Evolutionary conservation across 192 early-diverging fungal genomes (phyloP), one percentile per base, ranked within the genome.

Genomic region (Haplosporangium gracile): DNA sequence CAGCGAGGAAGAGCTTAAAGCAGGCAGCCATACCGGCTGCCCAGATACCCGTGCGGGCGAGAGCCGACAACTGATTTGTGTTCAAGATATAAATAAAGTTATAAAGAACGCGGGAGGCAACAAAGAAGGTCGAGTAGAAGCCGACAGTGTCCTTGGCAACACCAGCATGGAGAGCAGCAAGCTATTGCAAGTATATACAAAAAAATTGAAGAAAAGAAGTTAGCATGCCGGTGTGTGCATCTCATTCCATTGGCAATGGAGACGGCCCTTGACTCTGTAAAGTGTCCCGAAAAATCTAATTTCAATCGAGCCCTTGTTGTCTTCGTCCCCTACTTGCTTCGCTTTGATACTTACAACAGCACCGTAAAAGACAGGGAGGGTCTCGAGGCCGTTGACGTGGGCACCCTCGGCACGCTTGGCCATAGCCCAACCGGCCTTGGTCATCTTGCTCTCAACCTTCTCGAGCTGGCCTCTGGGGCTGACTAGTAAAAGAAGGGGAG

Each of bases 361-460:
- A 22, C 68, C 70, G 16, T 74, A 85, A 72, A 83, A 89, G 38
- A 89, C 2, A 42, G 84, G 81, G 18, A 89, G 78, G 29, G 84
- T 81, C 70, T 89, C 88, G 2, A 89, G 9, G 26, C 88, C 84
- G 57, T 89, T 89, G 53, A 29, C 24, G 53, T 89, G 88, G 51
- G 88, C 88, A 51, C 81, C 70, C 36, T 89, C 84, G 72, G 81
- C 75, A 76, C 88, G 83, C 77, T 89, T 89, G 47, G 88, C 88
- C 82, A 81, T 87, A 26, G 74, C 76, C 60, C 57, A 87, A 7
- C 74, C 60, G 26, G 71, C 75, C 77, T 89, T 82, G 26, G 81
- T 82, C 88, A 89, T 89, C 36, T 60, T 63, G 18, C 2, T 68
- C 79, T 89, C 81, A 32, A 79, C 51, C 53, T 79, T 85, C 15